Evolutionary conservation across 345 rosid species (phyloP), one percentile per base, ranked within the genome.

Genomic region (Brassica rapa): DNA sequence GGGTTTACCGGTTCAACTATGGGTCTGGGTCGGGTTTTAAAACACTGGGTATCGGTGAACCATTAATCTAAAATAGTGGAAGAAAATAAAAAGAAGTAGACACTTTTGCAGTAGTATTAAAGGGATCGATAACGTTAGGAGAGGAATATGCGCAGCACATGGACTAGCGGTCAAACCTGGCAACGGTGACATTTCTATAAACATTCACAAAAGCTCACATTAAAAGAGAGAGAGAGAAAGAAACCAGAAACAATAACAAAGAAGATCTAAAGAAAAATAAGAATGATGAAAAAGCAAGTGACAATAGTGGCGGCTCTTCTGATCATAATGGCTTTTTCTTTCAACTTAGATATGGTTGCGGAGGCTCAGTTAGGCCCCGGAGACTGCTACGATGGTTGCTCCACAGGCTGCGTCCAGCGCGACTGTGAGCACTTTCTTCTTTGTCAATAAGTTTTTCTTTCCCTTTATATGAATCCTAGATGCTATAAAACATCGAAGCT

Each of bases 361-460:
- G 73, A 33, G 15, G 88, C 70, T 11, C 83, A 78, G 57, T 56
- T 80, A 32, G 75, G 82, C 3, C 79, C 86, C 39, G 75, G 80
- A 1, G 85, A 84, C 64, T 86, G 90, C 86, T 61, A 49, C 43
- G 90, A 87, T 37, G 82, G 85, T 66, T 87, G 90, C 66, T 70
- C 81, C 30, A 87, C 90, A 65, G 86, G 15, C 29, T 87, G 90
- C 60, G 86, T 84, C 63, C 85, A 84, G 23, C 55, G 66, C 3
- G 74, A 86, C 81, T 1, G 87, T 87, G 37, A 41, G 80, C 76
- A 35, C 49, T 61, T 46, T 35, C 43, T 59, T 51, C 49, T 56
- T 56, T 56, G 12, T 8, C 12, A 8, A 19, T 56, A 19, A 7
- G 39, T 8, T 19, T 19, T 19, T 19, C 11, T 2, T 51, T 6